These are phyloP conservation scores for Athelia psychrophila DNA, from an alignment of 1,284 basidiomycete species.

Conservation along the genomic window DNA sequence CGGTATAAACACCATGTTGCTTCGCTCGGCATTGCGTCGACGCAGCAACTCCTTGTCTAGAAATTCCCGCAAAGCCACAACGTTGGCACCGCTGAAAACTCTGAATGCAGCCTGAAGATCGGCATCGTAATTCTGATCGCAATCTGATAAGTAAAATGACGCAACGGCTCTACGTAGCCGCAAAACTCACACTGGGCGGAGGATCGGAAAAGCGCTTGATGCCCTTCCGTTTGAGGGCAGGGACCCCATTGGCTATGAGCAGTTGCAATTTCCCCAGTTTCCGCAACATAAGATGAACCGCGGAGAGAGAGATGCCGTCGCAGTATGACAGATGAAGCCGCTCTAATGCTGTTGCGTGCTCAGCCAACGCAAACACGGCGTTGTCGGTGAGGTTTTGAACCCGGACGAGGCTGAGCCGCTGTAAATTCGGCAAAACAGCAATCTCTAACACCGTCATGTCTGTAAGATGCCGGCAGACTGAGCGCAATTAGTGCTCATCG, in stretches of 20 bases:
- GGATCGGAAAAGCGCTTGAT: constrained; percentile 79
- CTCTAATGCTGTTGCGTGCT: constrained; percentile 69
- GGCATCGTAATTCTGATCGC: constrained; percentile 50
- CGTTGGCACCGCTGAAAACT: constrained; percentile 77
- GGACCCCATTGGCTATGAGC: constrained; percentile 81
- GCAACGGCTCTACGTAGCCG: constrained; percentile 8
- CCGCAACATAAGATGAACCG: constrained; percentile 74
- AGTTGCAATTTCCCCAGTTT: constrained; percentile 67
- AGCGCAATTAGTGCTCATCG: not conserved
- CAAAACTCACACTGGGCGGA: constrained; percentile 70
- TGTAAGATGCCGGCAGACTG: constrained; percentile 80
- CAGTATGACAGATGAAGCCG: constrained; percentile 90
- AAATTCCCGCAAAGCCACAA: constrained; percentile 62
- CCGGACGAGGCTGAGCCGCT: constrained; percentile 80
- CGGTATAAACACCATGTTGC: constrained; percentile 54
- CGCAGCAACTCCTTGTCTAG: constrained; percentile 63
- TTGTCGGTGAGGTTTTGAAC: constrained; percentile 66
- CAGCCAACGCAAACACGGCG: constrained; percentile 62
- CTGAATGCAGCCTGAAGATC: constrained; percentile 75
- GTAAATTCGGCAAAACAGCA: constrained; percentile 69
- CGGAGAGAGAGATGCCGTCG: constrained; percentile 76
- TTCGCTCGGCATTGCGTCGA: constrained; percentile 50
- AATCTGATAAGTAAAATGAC: constrained; percentile 7
- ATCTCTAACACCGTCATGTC: constrained; percentile 86
- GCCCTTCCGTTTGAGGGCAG: constrained; percentile 71